Conservation (phyloP, 2,329 filamentous ascomycete genomes). For the Cytospora schulzeri region DNA sequence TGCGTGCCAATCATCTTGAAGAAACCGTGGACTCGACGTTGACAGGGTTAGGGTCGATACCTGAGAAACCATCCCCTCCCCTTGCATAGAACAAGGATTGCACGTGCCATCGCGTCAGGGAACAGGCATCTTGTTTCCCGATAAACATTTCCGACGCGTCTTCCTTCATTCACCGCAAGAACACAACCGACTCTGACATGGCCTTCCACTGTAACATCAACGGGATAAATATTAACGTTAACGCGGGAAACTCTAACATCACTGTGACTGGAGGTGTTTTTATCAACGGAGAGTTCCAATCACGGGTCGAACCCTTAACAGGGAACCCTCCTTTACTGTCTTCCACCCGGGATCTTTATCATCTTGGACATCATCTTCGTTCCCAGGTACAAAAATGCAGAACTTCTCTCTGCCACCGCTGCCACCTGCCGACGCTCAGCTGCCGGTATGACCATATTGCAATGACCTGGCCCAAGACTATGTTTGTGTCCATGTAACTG, state of each 20-base stretch:
- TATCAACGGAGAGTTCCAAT: background rate
- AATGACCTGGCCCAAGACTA: background rate
- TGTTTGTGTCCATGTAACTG: background rate
- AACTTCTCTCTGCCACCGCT: constrained; percentile 3
- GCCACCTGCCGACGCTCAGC: background rate
- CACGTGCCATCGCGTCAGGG: constrained; percentile 17
- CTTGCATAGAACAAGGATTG: background rate
- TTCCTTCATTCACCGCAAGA: background rate
- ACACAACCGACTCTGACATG: background rate
- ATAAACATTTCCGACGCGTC: background rate
- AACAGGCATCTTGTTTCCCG: too few species aligned
- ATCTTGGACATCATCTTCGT: background rate
- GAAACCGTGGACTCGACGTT: background rate
- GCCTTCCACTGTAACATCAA: too few species aligned
- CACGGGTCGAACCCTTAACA: background rate
- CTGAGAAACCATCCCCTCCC: too few species aligned
- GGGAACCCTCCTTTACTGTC: background rate
- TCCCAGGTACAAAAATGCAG: background rate
- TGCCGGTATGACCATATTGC: background rate
- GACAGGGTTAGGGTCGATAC: background rate
- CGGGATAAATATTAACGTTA: too few species aligned
- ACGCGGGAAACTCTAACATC: too few species aligned
- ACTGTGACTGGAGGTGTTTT: too few species aligned
- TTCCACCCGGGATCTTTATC: too few species aligned
- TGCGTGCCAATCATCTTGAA: too few species aligned